These are phyloP conservation scores for Dillenia turbinata DNA, from an alignment of 164 flowering plant species.

Conservation along the genomic window DNA sequence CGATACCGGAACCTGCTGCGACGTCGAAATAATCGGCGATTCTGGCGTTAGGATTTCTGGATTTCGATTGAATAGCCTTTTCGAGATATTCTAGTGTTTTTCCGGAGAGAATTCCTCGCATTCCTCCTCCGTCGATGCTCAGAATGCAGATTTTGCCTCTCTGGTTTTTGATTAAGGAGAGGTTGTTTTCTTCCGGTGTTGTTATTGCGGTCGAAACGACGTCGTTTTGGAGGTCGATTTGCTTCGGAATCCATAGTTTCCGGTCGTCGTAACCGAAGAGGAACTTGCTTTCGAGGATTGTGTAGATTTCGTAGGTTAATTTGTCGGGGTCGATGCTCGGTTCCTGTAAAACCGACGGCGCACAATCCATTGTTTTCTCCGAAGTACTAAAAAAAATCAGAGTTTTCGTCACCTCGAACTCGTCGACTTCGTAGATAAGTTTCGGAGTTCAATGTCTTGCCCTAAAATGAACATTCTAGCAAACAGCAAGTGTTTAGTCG, in stretches of 20 bases:
- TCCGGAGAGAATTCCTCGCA: slow-evolving; percentile 75
- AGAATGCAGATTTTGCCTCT: slow-evolving; percentile 86
- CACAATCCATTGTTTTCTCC: slow-evolving; percentile 14
- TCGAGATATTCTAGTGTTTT: slow-evolving; percentile 81
- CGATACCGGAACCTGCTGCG: slow-evolving; percentile 83
- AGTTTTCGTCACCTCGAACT: no score
- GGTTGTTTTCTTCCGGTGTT: slow-evolving; percentile 4
- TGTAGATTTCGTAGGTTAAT: slow-evolving; percentile 82
- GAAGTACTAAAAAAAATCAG: no score
- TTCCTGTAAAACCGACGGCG: slow-evolving; percentile 43
- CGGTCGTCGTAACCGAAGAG: slow-evolving; percentile 79
- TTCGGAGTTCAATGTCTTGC: no score
- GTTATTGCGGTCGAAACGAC: not conserved
- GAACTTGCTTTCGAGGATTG: slow-evolving; percentile 77
- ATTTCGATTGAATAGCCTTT: slow-evolving; percentile 56
- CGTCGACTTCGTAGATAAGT: no score
- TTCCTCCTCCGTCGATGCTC: slow-evolving; percentile 83
- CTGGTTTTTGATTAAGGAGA: slow-evolving; percentile 59
- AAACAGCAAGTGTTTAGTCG: no score
- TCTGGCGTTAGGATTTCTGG: slow-evolving; percentile 74
- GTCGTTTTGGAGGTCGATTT: slow-evolving; percentile 17
- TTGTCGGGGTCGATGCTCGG: slow-evolving; percentile 82
- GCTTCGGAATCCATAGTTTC: slow-evolving; percentile 75
- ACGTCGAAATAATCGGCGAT: slow-evolving; percentile 95
- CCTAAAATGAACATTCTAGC: no score